Evolutionary conservation across 2,329 filamentous ascomycete species (phyloP).

Genomic region (Domatiomyces catenatus): DNA sequence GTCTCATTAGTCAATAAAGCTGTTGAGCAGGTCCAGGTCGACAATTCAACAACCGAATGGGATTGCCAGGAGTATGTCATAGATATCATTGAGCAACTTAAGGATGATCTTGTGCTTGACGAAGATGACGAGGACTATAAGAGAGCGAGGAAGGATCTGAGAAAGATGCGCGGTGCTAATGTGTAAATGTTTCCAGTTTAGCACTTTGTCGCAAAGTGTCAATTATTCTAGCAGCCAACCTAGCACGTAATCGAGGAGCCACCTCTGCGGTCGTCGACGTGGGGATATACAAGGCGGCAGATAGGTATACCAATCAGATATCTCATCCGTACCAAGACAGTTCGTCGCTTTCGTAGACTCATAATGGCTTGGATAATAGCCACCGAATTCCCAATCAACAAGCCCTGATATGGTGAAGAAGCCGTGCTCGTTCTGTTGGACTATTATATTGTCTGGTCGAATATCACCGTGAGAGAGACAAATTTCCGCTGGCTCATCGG

Average conservation of each 20-base stretch:
- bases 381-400: constrained; percentile 1
- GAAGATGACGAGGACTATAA: constrained; percentile 8
- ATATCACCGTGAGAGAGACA: constrained; percentile 1
- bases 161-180: constrained; percentile 4
- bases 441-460: neutral
- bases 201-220: too few relatives aligned
- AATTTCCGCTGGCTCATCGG: neutral
- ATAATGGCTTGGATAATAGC: neutral
- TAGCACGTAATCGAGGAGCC: too few relatives aligned
- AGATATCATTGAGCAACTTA: constrained; percentile 13
- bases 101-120: constrained; percentile 12
- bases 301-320: neutral
- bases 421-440: neutral
- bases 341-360: constrained; percentile 2
- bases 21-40: constrained; percentile 7
- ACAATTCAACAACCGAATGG: constrained; percentile 17
- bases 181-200: too few relatives aligned
- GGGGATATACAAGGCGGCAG: neutral
- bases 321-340: neutral
- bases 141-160: constrained; percentile 9
- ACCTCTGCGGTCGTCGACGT: too few relatives aligned
- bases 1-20: constrained; percentile 7
- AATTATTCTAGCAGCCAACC: neutral
- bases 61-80: constrained; percentile 19
- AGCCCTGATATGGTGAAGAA: neutral